Evolutionary conservation across 2,329 filamentous ascomycete species (phyloP).

Genomic region (Cordyceps pruinosa): DNA sequence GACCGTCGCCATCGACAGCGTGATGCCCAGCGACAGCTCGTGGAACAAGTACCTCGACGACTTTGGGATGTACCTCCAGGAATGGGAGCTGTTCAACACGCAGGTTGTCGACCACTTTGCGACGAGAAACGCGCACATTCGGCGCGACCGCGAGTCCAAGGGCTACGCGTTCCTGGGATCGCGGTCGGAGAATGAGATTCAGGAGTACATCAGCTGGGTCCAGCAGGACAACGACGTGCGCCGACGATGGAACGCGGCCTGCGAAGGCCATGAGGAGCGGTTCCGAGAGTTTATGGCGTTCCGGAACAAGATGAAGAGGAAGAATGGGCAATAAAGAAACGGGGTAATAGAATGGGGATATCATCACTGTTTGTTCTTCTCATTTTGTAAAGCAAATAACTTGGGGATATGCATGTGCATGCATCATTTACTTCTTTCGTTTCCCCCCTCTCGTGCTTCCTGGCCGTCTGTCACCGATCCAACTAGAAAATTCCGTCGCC

Average conservation of each 20-base stretch:
- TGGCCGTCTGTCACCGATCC: no score
- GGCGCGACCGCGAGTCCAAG: constrained; percentile 31
- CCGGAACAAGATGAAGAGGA: constrained; percentile 35
- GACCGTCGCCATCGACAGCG: constrained; percentile 34
- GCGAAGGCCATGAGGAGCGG: constrained; percentile 51
- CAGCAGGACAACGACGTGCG: constrained; percentile 59
- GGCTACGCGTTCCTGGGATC: constrained; percentile 40
- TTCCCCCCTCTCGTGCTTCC: no score
- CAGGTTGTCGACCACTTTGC: constrained; percentile 50
- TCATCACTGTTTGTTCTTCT: not conserved
- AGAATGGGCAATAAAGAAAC: not conserved
- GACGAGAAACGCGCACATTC: constrained; percentile 40
- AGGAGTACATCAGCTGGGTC: constrained; percentile 53
- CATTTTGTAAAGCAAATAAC: not conserved
- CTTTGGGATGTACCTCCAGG: constrained; percentile 47
- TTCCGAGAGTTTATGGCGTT: constrained; percentile 51
- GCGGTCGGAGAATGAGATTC: constrained; percentile 39
- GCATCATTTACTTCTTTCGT: no score
- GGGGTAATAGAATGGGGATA: no score
- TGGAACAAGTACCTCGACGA: constrained; percentile 47
- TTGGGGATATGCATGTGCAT: not conserved
- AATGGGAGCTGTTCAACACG: constrained; percentile 43
- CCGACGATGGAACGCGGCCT: constrained; percentile 52
- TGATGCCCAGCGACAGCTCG: constrained; percentile 34
- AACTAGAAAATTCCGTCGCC: no score